These are phyloP conservation scores for Irpex rosettiformis DNA, from an alignment of 1,284 basidiomycete genomes.

Conservation along the genomic window DNA sequence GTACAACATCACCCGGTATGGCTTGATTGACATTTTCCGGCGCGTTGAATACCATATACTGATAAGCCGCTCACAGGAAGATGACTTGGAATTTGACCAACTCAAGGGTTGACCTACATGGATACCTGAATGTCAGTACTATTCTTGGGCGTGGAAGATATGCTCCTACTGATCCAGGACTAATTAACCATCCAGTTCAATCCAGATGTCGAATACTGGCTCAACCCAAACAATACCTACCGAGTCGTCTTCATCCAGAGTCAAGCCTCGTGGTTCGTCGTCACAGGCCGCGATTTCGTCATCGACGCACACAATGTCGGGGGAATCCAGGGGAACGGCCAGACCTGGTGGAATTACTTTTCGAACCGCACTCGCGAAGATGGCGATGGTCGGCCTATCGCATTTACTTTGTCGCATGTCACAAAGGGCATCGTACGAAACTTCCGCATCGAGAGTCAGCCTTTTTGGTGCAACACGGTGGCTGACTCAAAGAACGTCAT, in stretches of 20 bases:
- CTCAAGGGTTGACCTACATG: constrained; percentile 50
- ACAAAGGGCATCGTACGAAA: constrained; percentile 43
- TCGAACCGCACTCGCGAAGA: constrained; percentile 40
- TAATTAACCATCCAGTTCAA: constrained; percentile 37
- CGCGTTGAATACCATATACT: no score
- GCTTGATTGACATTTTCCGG: no score
- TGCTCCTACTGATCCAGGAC: not conserved
- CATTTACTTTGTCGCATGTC: constrained; percentile 52
- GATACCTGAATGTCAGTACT: constrained; percentile 45
- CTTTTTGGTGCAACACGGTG: constrained; percentile 65
- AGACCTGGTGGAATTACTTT: constrained; percentile 50
- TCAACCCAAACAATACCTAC: constrained; percentile 52
- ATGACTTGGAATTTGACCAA: constrained; percentile 58
- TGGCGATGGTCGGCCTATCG: constrained; percentile 61
- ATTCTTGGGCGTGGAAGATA: not conserved
- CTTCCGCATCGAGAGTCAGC: constrained; percentile 55
- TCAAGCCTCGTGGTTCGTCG: constrained; percentile 66
- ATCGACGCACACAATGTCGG: constrained; percentile 58
- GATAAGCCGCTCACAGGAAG: constrained; percentile 47
- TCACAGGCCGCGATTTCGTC: constrained; percentile 55
- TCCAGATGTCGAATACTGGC: constrained; percentile 59
- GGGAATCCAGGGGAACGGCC: constrained; percentile 64
- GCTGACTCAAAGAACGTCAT: constrained; percentile 50
- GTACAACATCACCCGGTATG: constrained; percentile 51
- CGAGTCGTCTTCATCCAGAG: constrained; percentile 62